Evolutionary conservation across 2,329 filamentous ascomycete species (phyloP).

Genomic region (Tolypocladium inflatum): DNA sequence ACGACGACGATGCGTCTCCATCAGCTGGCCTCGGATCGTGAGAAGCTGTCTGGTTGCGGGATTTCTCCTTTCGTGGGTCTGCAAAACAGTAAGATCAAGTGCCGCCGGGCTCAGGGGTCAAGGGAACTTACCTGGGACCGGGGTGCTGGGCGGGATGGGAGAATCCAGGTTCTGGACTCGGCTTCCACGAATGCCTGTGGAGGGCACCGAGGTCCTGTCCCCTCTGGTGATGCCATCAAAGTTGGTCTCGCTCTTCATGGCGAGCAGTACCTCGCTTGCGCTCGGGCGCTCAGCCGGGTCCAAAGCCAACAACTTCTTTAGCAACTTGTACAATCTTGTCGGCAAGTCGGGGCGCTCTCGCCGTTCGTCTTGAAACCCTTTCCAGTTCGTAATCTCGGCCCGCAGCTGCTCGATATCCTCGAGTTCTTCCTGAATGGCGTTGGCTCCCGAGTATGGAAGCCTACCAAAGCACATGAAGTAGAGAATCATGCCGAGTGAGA

Average conservation of each 20-base stretch:
- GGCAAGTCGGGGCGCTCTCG: conserved; percentile 74
- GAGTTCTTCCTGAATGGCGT: conserved; percentile 79
- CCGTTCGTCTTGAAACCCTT: conserved; percentile 72
- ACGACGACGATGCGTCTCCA: not conserved
- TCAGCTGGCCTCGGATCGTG: not conserved
- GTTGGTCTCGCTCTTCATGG: conserved; percentile 59
- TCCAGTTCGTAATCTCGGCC: conserved; percentile 78
- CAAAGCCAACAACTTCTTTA: conserved; percentile 72
- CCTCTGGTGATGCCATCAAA: conserved; percentile 31
- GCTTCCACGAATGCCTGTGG: conserved; percentile 30
- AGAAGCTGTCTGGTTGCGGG: conserved; percentile 6
- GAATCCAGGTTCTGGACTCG: conserved; percentile 49
- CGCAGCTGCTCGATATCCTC: conserved; percentile 83
- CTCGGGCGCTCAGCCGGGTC: conserved; percentile 69
- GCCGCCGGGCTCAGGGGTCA: not conserved
- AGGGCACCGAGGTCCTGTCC: conserved; percentile 22
- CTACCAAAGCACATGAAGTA: conserved; percentile 96
- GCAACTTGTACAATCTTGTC: conserved; percentile 71
- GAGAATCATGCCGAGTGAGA: conserved; percentile 94
- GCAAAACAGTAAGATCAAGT: conserved; percentile 16
- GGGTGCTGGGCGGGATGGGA: conserved; percentile 37
- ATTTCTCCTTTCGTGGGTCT: conserved; percentile 21
- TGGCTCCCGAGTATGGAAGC: conserved; percentile 76
- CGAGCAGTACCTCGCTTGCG: conserved; percentile 74
- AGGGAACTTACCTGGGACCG: conserved; percentile 30